Conservation (phyloP, 1,284 basidiomycete genomes). For the Cutaneotrichosporon sp. region DNA sequence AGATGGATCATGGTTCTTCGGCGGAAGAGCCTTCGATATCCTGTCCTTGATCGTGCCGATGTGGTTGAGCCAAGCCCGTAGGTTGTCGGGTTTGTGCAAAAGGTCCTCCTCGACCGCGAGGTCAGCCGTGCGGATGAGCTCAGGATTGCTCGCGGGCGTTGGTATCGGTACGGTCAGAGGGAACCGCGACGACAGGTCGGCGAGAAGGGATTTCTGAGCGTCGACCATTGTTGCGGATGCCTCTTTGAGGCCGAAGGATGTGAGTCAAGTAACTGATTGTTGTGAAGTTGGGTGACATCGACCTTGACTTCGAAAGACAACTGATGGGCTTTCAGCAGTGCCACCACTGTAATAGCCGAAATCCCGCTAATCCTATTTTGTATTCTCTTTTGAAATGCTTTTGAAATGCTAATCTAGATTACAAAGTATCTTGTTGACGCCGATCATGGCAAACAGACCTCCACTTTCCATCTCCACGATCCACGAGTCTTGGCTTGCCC, state of each 20-base stretch:
- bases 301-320: no score
- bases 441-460: no score
- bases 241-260: no score
- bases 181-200: conserved; percentile 53
- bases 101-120: conserved; percentile 90
- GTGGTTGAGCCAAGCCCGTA: conserved; percentile 86
- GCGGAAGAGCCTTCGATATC: conserved; percentile 58
- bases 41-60: conserved; percentile 70
- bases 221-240: conserved; percentile 22
- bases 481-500: no score
- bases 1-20: conserved; percentile 28
- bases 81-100: conserved; percentile 84
- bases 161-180: conserved; percentile 82
- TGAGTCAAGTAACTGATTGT: no score
- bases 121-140: conserved; percentile 71
- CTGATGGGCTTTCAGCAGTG: not conserved
- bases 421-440: no score
- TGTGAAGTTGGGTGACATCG: not conserved
- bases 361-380: not conserved
- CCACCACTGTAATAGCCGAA: conserved; percentile 1
- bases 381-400: no score
- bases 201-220: conserved; percentile 28
- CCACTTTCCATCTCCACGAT: no score
- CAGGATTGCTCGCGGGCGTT: conserved; percentile 68
- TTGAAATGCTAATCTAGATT: no score